Evolutionary conservation across 257 asterid species (phyloP).

Genomic region (Perilla frutescens): DNA sequence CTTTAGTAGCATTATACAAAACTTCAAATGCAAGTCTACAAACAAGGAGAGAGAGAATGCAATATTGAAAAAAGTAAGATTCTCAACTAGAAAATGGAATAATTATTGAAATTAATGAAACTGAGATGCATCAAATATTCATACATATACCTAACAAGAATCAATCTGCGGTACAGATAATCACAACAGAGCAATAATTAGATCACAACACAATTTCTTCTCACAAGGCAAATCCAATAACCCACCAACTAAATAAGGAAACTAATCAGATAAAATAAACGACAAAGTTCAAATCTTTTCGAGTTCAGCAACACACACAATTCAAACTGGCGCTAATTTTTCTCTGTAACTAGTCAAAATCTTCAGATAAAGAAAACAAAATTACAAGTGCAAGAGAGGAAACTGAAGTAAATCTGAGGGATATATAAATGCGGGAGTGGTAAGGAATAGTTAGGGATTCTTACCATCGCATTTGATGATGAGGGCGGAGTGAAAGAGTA

Average conservation of each 20-base stretch:
- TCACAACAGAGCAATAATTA: slow-evolving; percentile 23
- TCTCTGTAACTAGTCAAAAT: not conserved
- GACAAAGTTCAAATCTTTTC: slow-evolving; percentile 1
- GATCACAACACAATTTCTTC: not conserved
- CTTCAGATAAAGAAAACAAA: slow-evolving; percentile 14
- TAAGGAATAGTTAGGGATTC: not conserved
- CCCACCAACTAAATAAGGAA: not conserved
- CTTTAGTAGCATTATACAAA: not conserved
- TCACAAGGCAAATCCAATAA: slow-evolving; percentile 29
- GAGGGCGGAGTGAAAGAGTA: slow-evolving; percentile 52
- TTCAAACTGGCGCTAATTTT: not conserved
- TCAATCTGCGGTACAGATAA: slow-evolving; percentile 16
- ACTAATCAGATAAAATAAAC: not conserved
- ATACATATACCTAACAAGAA: not conserved
- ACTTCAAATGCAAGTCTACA: slow-evolving; percentile 30
- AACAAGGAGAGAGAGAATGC: not conserved
- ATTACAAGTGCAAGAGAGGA: slow-evolving; percentile 32
- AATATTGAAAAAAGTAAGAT: slow-evolving; percentile 25
- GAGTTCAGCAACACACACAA: not conserved
- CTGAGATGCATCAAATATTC: not conserved
- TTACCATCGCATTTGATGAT: slow-evolving; percentile 71
- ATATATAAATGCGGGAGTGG: not conserved
- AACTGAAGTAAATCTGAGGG: slow-evolving; percentile 12
- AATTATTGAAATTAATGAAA: not conserved
- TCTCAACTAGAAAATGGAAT: slow-evolving; percentile 20